A percentile compares a stretch with the other conserved stretches of the same genome.
These are phyloP conservation scores for Globisporangium irregulare DNA, from an alignment of 352 stramenopile species.

Conservation along the genomic window DNA sequence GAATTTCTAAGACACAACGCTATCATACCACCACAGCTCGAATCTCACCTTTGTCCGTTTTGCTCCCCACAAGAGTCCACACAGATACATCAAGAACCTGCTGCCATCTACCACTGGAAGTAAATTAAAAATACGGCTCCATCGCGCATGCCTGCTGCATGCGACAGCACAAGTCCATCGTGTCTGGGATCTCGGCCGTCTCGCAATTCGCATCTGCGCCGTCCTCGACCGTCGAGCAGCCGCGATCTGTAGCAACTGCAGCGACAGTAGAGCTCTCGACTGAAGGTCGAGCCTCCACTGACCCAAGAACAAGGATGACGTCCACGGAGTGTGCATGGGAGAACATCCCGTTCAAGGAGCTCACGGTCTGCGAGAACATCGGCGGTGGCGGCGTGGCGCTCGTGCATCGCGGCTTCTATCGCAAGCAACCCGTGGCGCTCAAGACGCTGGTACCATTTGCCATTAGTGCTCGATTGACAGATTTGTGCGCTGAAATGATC, in stretches of 20 bases:
- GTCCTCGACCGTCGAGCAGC: slow-evolving; percentile 6
- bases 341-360: slow-evolving; percentile 74
- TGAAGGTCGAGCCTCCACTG: background rate
- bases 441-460: slow-evolving; percentile 75
- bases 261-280: background rate
- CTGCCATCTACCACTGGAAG: background rate
- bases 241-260: background rate
- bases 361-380: slow-evolving; percentile 82
- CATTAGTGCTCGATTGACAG: too few species aligned
- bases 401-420: slow-evolving; percentile 84
- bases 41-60: background rate
- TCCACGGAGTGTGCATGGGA: slow-evolving; percentile 38
- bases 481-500: too few species aligned
- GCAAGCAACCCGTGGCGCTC: slow-evolving; percentile 68
- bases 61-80: background rate
- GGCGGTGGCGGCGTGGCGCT: slow-evolving; percentile 88
- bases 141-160: slow-evolving; percentile 3
- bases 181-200: slow-evolving; percentile 14
- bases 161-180: slow-evolving; percentile 13
- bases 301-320: background rate
- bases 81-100: background rate
- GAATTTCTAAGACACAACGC: background rate
- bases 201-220: slow-evolving; percentile 9
- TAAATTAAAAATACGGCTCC: slow-evolving; percentile 8
- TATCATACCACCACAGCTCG: background rate